Conservation (phyloP, 2,329 filamentous ascomycete species). For the Monosporascus sp. region DNA sequence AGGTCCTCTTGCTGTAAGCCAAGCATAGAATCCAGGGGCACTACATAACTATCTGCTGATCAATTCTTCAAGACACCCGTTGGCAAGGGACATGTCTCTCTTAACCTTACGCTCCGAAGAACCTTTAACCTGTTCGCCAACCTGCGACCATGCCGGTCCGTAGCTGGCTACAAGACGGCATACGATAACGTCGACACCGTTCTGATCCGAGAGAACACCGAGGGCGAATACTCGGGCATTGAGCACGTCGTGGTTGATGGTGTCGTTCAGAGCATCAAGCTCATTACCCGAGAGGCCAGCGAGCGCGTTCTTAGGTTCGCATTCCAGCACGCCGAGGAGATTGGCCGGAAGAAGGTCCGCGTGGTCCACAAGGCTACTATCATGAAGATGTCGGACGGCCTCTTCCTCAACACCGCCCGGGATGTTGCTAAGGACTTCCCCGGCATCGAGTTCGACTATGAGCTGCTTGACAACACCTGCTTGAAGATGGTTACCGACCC, state of each 20-base stretch:
- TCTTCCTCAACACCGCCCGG: conserved; percentile 84
- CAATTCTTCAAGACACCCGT: conserved; percentile 66
- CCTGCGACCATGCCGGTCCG: conserved; percentile 93
- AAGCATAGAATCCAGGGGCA: conserved; percentile 1
- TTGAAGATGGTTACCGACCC: conserved; percentile 98
- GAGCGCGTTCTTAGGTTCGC: conserved; percentile 96
- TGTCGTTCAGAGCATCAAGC: conserved; percentile 98
- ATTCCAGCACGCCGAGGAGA: conserved; percentile 93
- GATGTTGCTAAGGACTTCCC: conserved; percentile 94
- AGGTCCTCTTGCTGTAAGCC: conserved; percentile 85
- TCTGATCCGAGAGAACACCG: conserved; percentile 98
- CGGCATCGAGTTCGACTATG: conserved; percentile 90
- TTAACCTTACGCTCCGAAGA: conserved; percentile 95
- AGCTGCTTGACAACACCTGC: conserved; percentile 98
- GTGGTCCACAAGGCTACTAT: conserved; percentile 99
- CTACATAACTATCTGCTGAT: conserved; percentile 6
- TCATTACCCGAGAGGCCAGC: conserved; percentile 90
- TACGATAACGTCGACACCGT: conserved; percentile 97
- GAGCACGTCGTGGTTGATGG: conserved; percentile 98
- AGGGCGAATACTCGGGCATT: conserved; percentile 99
- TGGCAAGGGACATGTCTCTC: conserved; percentile 97
- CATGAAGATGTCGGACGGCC: conserved; percentile 99
- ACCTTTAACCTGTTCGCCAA: conserved; percentile 99
- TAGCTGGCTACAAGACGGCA: conserved; percentile 96
- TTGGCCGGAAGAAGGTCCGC: conserved; percentile 94